These are phyloP conservation scores for Arabidopsis arenosa DNA, from an alignment of 345 rosid genomes.

Conservation along the genomic window DNA sequence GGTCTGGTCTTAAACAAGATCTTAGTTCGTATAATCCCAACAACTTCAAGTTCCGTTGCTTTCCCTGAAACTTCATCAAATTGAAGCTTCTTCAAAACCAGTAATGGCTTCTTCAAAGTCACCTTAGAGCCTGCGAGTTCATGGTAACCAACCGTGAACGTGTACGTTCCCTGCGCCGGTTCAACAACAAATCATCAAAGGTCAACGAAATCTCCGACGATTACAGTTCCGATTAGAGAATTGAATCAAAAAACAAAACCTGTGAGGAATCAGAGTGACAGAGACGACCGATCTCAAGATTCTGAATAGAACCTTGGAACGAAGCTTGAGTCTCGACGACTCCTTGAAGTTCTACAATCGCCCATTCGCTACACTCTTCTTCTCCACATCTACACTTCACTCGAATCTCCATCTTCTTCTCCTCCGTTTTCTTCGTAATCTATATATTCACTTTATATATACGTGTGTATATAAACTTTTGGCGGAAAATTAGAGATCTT, in stretches of 20 bases:
- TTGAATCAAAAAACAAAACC: constrained; percentile 50
- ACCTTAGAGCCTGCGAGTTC: constrained; percentile 68
- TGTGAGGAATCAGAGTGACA: constrained; percentile 70
- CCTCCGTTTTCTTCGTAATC: not conserved
- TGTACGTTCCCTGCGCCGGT: constrained; percentile 62
- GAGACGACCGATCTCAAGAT: constrained; percentile 79
- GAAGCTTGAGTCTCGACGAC: constrained; percentile 70
- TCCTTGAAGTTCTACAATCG: constrained; percentile 87
- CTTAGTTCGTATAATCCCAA: constrained; percentile 73
- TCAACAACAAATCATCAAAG: constrained; percentile 1
- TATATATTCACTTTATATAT: not conserved
- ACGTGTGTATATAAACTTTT: constrained; percentile 4
- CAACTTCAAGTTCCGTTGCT: constrained; percentile 61
- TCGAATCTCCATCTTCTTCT: constrained; percentile 69
- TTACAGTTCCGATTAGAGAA: not conserved
- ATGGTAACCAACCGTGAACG: constrained; percentile 85
- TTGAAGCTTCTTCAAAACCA: constrained; percentile 75
- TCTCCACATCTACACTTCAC: constrained; percentile 81
- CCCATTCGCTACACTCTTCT: constrained; percentile 85
- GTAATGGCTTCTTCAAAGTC: constrained; percentile 66
- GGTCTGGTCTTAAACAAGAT: constrained; percentile 87
- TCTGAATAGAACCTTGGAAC: constrained; percentile 61
- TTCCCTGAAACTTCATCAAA: constrained; percentile 40
- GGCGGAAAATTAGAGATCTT: constrained; percentile 31
- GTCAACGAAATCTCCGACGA: not conserved